Evolutionary conservation across 2,329 filamentous ascomycete species (phyloP).

Genomic region (Didymellaceae sp.): DNA sequence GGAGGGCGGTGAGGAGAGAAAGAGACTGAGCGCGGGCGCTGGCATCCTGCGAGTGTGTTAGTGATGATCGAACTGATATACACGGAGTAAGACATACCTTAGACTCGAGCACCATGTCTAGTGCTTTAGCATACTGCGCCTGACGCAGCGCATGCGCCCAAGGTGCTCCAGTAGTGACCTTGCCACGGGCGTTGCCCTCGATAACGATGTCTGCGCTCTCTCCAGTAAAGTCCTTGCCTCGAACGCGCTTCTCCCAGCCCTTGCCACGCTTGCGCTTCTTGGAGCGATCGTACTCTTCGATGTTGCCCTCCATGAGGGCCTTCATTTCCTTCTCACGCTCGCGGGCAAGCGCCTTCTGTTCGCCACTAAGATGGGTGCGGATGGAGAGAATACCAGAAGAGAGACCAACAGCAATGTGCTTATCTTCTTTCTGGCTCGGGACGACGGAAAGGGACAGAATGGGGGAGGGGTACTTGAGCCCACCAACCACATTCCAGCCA

Average conservation of each 20-base stretch:
- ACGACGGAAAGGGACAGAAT: conserved; percentile 85
- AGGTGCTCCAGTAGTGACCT: conserved; percentile 67
- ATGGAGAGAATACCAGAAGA: conserved; percentile 90
- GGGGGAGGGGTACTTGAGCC: conserved; percentile 89
- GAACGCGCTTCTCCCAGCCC: conserved; percentile 66
- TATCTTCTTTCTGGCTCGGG: conserved; percentile 75
- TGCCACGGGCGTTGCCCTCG: conserved; percentile 71
- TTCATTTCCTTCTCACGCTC: conserved; percentile 86
- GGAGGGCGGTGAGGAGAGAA: conserved; percentile 81
- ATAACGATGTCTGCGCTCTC: conserved; percentile 90
- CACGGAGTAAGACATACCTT: conserved; percentile 36
- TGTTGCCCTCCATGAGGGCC: conserved; percentile 76
- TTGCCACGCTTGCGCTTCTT: conserved; percentile 68
- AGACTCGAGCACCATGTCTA: conserved; percentile 74
- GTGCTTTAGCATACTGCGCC: conserved; percentile 75
- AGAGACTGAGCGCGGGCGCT: conserved; percentile 58
- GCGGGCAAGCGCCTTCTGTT: conserved; percentile 76
- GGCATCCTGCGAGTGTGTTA: conserved; percentile 29
- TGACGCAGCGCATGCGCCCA: conserved; percentile 87
- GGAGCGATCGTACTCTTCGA: conserved; percentile 78
- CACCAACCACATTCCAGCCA: conserved; percentile 95
- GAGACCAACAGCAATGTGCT: conserved; percentile 94
- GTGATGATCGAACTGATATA: not conserved
- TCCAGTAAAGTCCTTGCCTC: conserved; percentile 80
- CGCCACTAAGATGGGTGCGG: conserved; percentile 83